Percentiles rank a stretch among this genome's conserved stretches.
phyloP scores from a whole-genome alignment of 805 yeast genomes.

The Monosporozyma unispora region DNA sequence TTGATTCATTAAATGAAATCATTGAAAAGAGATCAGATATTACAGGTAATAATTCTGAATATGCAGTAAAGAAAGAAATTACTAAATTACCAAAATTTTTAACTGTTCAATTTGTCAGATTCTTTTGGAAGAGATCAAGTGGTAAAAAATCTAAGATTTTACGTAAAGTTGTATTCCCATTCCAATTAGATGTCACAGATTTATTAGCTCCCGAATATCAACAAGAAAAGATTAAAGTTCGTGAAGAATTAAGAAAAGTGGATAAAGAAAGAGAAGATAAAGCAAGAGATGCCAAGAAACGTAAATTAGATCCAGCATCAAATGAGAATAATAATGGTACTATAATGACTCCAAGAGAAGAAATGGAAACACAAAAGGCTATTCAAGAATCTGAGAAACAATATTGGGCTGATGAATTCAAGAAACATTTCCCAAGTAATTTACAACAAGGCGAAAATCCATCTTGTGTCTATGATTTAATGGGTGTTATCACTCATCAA shows the following conservation, averaged over 20 bases:
- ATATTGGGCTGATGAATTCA: constrained; percentile 42
- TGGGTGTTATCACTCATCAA: constrained; percentile 81
- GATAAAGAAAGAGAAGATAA: constrained; percentile 69
- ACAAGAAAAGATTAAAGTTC: constrained; percentile 52
- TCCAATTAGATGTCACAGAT: constrained; percentile 81
- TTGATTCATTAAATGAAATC: constrained; percentile 63
- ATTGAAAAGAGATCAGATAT: constrained; percentile 69
- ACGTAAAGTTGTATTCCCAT: constrained; percentile 91
- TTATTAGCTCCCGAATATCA: constrained; percentile 72
- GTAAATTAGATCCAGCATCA: constrained; percentile 24
- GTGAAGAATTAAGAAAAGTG: constrained; percentile 70
- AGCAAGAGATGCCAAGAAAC: constrained; percentile 60
- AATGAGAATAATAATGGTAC: constrained; percentile 10
- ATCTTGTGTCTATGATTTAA: constrained; percentile 75
- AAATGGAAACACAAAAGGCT: constrained; percentile 43
- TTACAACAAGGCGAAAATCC: constrained; percentile 64
- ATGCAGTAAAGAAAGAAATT: constrained; percentile 50
- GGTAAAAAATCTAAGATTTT: constrained; percentile 85
- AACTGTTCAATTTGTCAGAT: constrained; percentile 87
- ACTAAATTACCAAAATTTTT: constrained; percentile 77
- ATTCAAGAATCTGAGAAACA: constrained; percentile 38
- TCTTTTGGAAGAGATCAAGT: constrained; percentile 92
- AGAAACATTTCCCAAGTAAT: constrained; percentile 39
- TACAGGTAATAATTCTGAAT: constrained; percentile 62
- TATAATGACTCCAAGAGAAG: constrained; percentile 41